Conservation (phyloP, 352 stramenopile species). For the Stephanocyclus meneghinianus region DNA sequence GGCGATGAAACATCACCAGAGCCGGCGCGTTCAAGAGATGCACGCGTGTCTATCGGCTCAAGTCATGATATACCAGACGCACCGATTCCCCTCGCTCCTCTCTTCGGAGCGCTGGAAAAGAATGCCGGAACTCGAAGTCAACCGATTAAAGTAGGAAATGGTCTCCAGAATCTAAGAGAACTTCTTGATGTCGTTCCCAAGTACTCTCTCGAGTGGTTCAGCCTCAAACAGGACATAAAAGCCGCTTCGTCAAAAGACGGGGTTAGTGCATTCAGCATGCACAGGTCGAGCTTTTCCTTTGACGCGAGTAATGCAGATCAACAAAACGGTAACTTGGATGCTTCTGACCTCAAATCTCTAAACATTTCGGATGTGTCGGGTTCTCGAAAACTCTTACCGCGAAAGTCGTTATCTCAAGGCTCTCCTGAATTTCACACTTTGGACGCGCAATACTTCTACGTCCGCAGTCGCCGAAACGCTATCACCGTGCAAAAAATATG, state of each 20-base stretch:
- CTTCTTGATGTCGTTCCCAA: conserved; percentile 38
- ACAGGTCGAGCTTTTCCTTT: background rate
- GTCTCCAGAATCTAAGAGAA: conserved; percentile 12
- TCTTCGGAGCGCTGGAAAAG: background rate
- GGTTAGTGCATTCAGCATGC: background rate
- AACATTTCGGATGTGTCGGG: background rate
- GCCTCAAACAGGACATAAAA: conserved; percentile 47
- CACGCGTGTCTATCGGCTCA: background rate
- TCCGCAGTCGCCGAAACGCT: background rate
- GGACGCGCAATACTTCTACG: conserved; percentile 2
- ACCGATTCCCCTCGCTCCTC: background rate
- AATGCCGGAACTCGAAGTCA: background rate
- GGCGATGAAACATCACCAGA: background rate
- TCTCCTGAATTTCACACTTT: background rate
- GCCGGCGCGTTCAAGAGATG: too few relatives aligned
- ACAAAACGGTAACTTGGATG: background rate
- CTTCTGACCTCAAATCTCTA: background rate
- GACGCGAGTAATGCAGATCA: background rate
- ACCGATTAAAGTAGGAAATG: conserved; percentile 1
- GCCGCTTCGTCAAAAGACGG: background rate
- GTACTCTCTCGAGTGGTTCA: conserved; percentile 52
- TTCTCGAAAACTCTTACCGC: background rate
- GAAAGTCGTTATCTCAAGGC: background rate
- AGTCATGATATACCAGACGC: background rate
- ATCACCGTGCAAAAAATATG: background rate